Evolutionary conservation across 176 grass and related monocot genomes (phyloP).

Genomic region (Chrysopogon serrulatus): DNA sequence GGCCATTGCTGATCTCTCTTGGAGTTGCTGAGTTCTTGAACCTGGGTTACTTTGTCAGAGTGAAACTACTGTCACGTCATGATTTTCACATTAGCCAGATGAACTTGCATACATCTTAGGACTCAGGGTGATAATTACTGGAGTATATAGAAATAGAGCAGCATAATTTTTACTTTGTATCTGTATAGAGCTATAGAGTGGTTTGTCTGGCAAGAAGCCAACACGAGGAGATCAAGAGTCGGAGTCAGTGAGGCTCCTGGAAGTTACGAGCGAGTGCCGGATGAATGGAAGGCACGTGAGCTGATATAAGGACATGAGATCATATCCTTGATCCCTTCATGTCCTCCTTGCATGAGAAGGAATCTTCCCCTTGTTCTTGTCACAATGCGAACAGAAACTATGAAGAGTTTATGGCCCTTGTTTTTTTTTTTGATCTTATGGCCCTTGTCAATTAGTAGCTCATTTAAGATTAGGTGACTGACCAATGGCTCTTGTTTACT

Average conservation of each 20-base stretch:
- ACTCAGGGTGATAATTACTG: neutral
- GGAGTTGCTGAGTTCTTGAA: neutral
- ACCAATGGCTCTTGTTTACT: too few species aligned
- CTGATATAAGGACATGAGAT: neutral
- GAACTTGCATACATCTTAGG: neutral
- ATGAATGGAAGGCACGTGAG: too few species aligned
- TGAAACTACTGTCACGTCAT: neutral
- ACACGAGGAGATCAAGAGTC: neutral
- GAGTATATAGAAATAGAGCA: slow-evolving; percentile 27
- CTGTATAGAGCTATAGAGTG: neutral
- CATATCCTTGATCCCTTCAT: neutral
- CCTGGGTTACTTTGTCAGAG: neutral
- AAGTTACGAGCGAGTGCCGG: neutral
- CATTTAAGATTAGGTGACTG: neutral
- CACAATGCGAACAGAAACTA: neutral
- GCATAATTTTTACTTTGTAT: neutral
- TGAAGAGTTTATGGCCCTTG: too few species aligned
- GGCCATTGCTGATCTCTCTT: neutral
- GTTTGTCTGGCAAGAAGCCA: neutral
- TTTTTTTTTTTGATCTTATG: too few species aligned
- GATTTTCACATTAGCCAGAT: neutral
- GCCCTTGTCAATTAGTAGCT: neutral
- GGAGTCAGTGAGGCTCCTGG: neutral
- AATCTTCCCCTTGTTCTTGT: neutral
- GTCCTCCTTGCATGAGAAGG: neutral